A percentile compares a stretch with the other conserved stretches of the same genome.
These are phyloP conservation scores for Chondrostereum purpureum DNA, from an alignment of 1,284 basidiomycete species.

Conservation along the genomic window DNA sequence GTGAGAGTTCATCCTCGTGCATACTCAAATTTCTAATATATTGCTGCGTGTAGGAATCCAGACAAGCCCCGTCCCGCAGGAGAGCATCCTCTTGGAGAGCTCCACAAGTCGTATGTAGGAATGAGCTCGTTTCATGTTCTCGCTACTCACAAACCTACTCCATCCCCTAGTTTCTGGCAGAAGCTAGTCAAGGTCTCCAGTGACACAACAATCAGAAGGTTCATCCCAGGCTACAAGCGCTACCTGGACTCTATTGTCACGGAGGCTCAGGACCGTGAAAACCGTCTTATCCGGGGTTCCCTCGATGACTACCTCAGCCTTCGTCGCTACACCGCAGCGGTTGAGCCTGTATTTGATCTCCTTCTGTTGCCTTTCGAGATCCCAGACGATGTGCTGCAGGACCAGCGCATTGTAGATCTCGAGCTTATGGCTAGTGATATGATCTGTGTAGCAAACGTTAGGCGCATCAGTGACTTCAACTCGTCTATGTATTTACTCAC, in stretches of 20 bases:
- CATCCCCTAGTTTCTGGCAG: conserved; percentile 29
- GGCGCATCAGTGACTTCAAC: too few species aligned
- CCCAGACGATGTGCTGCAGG: conserved; percentile 32
- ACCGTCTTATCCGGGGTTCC: conserved; percentile 23
- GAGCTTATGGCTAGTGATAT: conserved; percentile 29
- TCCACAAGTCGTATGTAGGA: too few species aligned
- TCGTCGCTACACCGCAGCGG: conserved; percentile 36
- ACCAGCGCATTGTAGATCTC: conserved; percentile 32
- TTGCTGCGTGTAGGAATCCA: too few species aligned
- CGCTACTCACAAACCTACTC: too few species aligned
- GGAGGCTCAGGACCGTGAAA: conserved; percentile 33
- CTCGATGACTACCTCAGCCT: conserved; percentile 33
- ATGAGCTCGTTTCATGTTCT: too few species aligned
- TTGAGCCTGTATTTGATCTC: conserved; percentile 33
- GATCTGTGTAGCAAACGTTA: conserved; percentile 35
- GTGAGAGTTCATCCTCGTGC: too few species aligned
- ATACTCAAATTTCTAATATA: too few species aligned
- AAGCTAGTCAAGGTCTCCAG: conserved; percentile 27
- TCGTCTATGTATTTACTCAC: neutral
- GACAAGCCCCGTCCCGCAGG: too few species aligned
- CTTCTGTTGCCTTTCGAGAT: conserved; percentile 31
- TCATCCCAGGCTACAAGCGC: conserved; percentile 29
- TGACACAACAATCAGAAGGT: conserved; percentile 27
- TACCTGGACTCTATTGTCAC: conserved; percentile 35
- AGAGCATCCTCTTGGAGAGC: too few species aligned